phyloP scores from a whole-genome alignment of 2,329 filamentous ascomycete genomes.

The Chaetomiaceae sp. region DNA sequence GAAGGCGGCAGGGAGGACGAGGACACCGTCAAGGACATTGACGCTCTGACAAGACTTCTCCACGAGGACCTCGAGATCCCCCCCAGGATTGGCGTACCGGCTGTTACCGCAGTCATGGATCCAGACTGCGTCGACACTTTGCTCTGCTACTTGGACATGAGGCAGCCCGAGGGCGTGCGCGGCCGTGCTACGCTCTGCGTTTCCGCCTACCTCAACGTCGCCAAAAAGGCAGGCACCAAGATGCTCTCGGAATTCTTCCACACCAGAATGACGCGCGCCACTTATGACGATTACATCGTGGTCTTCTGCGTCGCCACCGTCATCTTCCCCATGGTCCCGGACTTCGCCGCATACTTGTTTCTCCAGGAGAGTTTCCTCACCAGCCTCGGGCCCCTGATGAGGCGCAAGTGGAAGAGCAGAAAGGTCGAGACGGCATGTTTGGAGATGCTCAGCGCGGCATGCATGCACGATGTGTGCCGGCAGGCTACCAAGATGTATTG shows the following conservation, averaged over 20 bases:
- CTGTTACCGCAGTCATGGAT: conserved; percentile 62
- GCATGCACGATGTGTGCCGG: conserved; percentile 76
- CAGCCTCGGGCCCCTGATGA: conserved; percentile 70
- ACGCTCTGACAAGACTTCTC: conserved; percentile 56
- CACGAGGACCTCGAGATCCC: conserved; percentile 49
- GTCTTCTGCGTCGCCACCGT: conserved; percentile 90
- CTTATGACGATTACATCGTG: conserved; percentile 82
- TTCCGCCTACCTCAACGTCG: conserved; percentile 77
- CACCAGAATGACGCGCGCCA: conserved; percentile 64
- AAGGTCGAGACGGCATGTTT: conserved; percentile 83
- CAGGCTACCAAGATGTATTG: conserved; percentile 83
- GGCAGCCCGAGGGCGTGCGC: conserved; percentile 67
- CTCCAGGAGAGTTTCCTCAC: conserved; percentile 82
- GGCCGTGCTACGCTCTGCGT: conserved; percentile 78
- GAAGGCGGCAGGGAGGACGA: conserved; percentile 82
- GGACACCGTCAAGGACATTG: conserved; percentile 59
- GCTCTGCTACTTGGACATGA: conserved; percentile 79
- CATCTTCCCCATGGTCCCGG: conserved; percentile 80
- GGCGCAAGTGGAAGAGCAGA: conserved; percentile 75
- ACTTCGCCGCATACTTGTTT: conserved; percentile 72
- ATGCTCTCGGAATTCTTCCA: conserved; percentile 73
- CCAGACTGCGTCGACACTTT: conserved; percentile 77
- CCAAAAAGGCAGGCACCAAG: conserved; percentile 64
- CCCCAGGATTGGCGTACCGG: conserved; percentile 42
- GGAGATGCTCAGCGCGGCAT: conserved; percentile 87